Percentiles rank a stretch among this genome's conserved stretches.
These are phyloP conservation scores for Candida sanyaensis DNA, from an alignment of 1,139 yeast species.

Conservation along the genomic window DNA sequence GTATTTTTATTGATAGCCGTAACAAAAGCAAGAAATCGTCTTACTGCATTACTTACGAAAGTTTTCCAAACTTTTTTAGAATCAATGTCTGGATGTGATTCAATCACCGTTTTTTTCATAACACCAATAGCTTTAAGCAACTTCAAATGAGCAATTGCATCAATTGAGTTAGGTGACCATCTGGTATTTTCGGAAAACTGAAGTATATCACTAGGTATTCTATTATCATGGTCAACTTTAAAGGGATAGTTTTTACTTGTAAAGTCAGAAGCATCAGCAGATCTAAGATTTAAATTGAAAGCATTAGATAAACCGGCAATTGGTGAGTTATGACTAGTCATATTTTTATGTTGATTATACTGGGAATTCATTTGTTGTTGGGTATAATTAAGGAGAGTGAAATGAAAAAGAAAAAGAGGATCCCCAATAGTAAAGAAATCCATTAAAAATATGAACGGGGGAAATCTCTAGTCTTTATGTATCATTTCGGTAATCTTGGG, in stretches of 20 bases:
- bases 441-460: neutral
- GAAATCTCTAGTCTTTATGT: neutral
- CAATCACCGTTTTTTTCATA: slow-evolving; percentile 20
- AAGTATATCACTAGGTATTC: neutral
- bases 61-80: slow-evolving; percentile 24
- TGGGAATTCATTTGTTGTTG: neutral
- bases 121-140: slow-evolving; percentile 28
- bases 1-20: slow-evolving; percentile 11
- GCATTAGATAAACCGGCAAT: neutral
- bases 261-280: neutral
- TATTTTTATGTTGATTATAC: neutral
- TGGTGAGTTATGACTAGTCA: neutral
- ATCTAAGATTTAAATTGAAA: neutral
- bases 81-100: slow-evolving; percentile 4
- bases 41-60: slow-evolving; percentile 28
- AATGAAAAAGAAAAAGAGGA: neutral
- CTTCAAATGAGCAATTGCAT: slow-evolving; percentile 29
- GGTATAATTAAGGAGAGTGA: neutral
- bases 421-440: neutral
- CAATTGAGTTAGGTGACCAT: slow-evolving; percentile 1
- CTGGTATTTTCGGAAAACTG: neutral
- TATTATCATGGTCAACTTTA: neutral
- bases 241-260: neutral
- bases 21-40: slow-evolving; percentile 31
- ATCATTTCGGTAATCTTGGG: too few species aligned